A percentile compares a stretch with the other conserved stretches of the same genome.
Evolutionary conservation across 139 green algal genomes (phyloP).

Genomic region (Picocystis salinarum): DNA sequence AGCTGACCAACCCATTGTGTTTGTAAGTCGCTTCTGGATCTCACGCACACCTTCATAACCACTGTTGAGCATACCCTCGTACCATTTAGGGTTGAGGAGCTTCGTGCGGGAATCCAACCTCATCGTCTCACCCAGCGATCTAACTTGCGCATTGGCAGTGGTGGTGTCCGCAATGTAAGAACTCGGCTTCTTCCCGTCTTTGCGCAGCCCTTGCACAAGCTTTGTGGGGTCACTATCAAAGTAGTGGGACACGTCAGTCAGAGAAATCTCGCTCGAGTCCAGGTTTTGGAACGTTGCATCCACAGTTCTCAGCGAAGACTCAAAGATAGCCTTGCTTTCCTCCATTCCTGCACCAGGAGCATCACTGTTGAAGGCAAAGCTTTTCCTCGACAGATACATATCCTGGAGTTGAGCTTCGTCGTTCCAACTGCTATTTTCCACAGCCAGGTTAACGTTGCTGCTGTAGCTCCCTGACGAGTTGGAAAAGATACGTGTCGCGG

Average conservation of each 20-base stretch:
- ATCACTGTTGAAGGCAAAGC: constrained; percentile 95
- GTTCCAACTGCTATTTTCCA: constrained; percentile 89
- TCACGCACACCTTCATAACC: constrained; percentile 97
- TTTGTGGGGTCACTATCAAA: constrained; percentile 98
- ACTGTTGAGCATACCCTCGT: constrained; percentile 85
- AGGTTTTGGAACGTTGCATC: constrained; percentile 99
- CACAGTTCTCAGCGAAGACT: constrained; percentile 86
- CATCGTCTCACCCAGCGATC: constrained; percentile 82
- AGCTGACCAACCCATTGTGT: constrained; percentile 97
- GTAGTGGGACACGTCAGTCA: constrained; percentile 95
- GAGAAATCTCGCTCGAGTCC: constrained; percentile 88
- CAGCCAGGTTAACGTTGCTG: constrained; percentile 96
- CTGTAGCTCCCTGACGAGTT: constrained; percentile 89
- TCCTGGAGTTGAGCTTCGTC: constrained; percentile 91
- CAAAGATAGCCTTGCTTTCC: constrained; percentile 71
- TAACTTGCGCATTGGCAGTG: constrained; percentile 94
- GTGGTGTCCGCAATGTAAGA: constrained; percentile 98
- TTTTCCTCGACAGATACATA: constrained; percentile 92
- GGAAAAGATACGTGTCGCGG: constrained; percentile 88
- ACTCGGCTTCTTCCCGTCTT: constrained; percentile 61
- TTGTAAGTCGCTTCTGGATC: constrained; percentile 99
- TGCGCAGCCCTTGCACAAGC: constrained; percentile 74
- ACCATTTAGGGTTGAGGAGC: constrained; percentile 99
- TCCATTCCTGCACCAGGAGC: constrained; percentile 70
- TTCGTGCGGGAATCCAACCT: constrained; percentile 95